Evolutionary conservation across 768 basidiomycete genomes (phyloP).

Genomic region (Epithele typhae): DNA sequence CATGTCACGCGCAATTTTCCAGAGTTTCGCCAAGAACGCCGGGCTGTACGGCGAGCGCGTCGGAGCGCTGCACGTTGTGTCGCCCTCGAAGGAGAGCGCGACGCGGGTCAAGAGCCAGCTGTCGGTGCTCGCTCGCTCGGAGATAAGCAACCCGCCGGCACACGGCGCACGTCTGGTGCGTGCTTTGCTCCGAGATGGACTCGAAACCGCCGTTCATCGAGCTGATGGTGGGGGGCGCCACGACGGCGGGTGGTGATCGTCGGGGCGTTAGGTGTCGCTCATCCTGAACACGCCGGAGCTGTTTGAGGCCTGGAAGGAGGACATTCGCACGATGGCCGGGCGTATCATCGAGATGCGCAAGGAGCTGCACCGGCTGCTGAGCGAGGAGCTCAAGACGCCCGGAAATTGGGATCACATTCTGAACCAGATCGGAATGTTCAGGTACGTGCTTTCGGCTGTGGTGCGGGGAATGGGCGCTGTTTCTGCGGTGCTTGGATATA

Average conservation of each 20-base stretch:
- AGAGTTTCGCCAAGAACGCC: conserved; percentile 98
- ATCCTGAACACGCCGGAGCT: conserved; percentile 74
- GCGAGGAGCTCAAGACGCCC: conserved; percentile 77
- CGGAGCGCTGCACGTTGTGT: conserved; percentile 87
- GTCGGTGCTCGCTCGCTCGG: conserved; percentile 86
- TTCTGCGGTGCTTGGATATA: too few species aligned
- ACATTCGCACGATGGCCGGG: conserved; percentile 89
- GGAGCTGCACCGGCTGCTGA: conserved; percentile 69
- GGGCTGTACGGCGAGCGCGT: conserved; percentile 94
- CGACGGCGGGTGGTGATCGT: conserved; percentile 5
- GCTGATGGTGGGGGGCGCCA: background rate
- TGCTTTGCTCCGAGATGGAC: background rate
- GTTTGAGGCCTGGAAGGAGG: conserved; percentile 85
- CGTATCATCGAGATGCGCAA: conserved; percentile 91
- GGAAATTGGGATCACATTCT: conserved; percentile 96
- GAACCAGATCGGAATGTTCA: conserved; percentile 98
- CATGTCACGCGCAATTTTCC: conserved; percentile 8
- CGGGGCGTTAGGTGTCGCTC: conserved; percentile 52
- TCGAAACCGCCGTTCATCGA: background rate
- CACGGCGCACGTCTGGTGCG: conserved; percentile 86
- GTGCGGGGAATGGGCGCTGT: conserved; percentile 15
- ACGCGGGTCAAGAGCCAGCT: conserved; percentile 79
- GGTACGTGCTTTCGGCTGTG: conserved; percentile 41
- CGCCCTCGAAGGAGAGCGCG: conserved; percentile 59
- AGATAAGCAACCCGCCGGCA: conserved; percentile 93